Conservation (phyloP, 2,329 filamentous ascomycete species). For the Fusarium abutilonis region DNA sequence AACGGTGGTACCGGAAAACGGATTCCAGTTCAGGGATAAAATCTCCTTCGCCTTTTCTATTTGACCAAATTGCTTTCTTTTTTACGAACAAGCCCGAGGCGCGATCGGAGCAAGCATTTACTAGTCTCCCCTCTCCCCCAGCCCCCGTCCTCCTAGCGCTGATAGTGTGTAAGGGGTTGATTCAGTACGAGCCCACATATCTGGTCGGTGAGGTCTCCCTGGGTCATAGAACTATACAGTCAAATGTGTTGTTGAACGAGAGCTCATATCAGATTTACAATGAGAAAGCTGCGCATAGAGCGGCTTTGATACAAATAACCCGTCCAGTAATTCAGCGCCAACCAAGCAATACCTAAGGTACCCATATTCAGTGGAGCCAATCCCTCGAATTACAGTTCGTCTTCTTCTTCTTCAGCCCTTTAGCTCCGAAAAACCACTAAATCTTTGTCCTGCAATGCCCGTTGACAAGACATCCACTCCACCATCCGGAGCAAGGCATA, state of each 20-base stretch:
- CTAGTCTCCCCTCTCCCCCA: conserved; percentile 16
- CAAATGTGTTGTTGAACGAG: neutral
- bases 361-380: conserved; percentile 26
- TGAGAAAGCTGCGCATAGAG: conserved; percentile 7
- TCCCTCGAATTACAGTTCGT: conserved; percentile 11
- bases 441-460: conserved; percentile 7
- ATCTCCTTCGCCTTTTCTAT: conserved; percentile 18
- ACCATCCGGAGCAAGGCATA: too few species aligned
- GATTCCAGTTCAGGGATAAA: conserved; percentile 4
- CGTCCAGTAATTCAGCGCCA: conserved; percentile 8
- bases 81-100: conserved; percentile 4
- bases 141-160: conserved; percentile 19
- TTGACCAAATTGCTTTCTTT: conserved; percentile 6
- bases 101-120: conserved; percentile 17
- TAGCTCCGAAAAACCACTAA: conserved; percentile 22
- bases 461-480: too few species aligned
- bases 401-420: conserved; percentile 4
- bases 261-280: neutral
- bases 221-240: neutral
- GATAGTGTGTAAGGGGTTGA: conserved; percentile 5
- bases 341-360: conserved; percentile 7
- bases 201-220: too few species aligned
- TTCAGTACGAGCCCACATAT: neutral
- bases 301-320: neutral
- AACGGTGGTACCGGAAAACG: conserved; percentile 8